Evolutionary conservation across 306 rosid species (phyloP), one percentile per base, ranked within the genome.

Genomic region (Cicer pinnatifidum): DNA sequence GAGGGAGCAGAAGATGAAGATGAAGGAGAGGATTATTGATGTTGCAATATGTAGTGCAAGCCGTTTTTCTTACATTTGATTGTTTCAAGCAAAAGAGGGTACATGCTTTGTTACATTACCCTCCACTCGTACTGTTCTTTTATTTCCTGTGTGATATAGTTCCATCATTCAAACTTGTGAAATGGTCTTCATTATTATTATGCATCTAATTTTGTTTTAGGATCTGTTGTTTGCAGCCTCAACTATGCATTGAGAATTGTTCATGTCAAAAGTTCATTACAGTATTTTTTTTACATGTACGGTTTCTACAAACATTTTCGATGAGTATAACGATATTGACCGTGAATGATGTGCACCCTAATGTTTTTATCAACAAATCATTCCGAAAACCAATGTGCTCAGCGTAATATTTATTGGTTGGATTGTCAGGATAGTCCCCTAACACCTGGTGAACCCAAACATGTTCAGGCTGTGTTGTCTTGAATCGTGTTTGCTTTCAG

Each of bases 1-100:
- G 98, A 94, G 80, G 98, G 95, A 38, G 95, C 65, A 0, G 98
- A 91, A 6, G 98, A 91, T 72, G 98, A 94, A 15, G 97, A 91
- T 50, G 97, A 86, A 40, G 80, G 70, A 40, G 98, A 91, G 46
- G 97, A 91, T 37, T 89, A 84, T 86, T 91, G 81, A 83, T 40
- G 69, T 53, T 47, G 13, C 23, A 33, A 62, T 61, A 23, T 77
- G 15, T 71, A 35, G 48, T 77, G 40, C 8, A 82, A 75, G 78
- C 20, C 52, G 12, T 79, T 79, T 60, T 73, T 53, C n/a, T 35
- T 41, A 63, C 75, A 57, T 38, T 61, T 68, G 37, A 58, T 72
- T 78, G 69, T 62, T 75, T 75, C 73, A 40, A 67, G 76, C 64
- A 62, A 79, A 77, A 17, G 62, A 41, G 78, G 79, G 82, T 66